Evolutionary conservation across 192 early-diverging fungal species (phyloP).

Genomic region (Irineochytrium annulatum): DNA sequence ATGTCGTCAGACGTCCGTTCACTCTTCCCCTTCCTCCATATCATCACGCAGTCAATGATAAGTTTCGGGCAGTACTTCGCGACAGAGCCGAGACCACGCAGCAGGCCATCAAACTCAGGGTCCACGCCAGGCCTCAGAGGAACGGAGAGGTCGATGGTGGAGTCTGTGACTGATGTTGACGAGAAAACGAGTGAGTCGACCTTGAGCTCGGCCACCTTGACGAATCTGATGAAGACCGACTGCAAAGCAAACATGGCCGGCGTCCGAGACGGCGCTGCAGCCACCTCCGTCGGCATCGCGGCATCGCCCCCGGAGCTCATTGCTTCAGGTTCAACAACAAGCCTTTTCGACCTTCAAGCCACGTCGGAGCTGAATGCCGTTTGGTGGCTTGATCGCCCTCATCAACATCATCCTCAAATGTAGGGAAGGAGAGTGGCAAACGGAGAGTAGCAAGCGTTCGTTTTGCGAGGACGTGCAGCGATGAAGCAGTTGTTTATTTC

Average conservation of each 20-base stretch:
- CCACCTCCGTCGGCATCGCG: too few species aligned
- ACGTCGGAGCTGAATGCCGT: too few species aligned
- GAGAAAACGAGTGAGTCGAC: constrained; percentile 18
- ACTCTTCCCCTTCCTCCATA: constrained; percentile 46
- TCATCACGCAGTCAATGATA: constrained; percentile 60
- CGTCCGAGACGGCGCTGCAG: not conserved
- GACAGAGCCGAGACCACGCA: constrained; percentile 72
- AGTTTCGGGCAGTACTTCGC: constrained; percentile 81
- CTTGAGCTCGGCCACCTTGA: constrained; percentile 26
- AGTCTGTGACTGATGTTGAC: constrained; percentile 17
- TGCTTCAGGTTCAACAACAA: too few species aligned
- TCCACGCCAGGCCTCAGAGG: constrained; percentile 48
- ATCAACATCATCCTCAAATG: too few species aligned
- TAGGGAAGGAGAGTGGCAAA: too few species aligned
- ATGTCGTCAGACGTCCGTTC: constrained; percentile 19
- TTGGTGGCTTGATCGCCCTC: too few species aligned
- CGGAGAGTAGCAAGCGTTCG: too few species aligned
- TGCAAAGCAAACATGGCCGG: not conserved
- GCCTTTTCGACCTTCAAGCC: too few species aligned
- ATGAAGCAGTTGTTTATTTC: too few species aligned
- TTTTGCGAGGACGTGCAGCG: too few species aligned
- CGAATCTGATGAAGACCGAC: constrained; percentile 25
- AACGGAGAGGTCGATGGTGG: constrained; percentile 23
- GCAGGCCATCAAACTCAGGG: constrained; percentile 72
- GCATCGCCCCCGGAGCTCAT: too few species aligned